These are phyloP conservation scores for Thuja plicata DNA, from an alignment of 83 land plant species.

Conservation along the genomic window DNA sequence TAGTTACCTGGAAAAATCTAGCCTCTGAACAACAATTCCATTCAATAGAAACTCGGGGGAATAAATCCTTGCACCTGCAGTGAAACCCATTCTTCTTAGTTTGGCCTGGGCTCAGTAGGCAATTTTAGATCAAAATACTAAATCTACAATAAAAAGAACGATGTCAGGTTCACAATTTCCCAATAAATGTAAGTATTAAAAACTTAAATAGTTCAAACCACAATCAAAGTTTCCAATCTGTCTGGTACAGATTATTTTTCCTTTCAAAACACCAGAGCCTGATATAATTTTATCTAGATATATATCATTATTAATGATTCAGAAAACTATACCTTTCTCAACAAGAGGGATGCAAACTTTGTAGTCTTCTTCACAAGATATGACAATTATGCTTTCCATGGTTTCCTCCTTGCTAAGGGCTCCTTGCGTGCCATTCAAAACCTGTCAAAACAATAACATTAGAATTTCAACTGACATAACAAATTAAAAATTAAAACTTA, in stretches of 20 bases:
- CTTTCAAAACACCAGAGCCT: not conserved
- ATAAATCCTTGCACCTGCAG: constrained; percentile 54
- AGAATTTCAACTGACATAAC: not conserved
- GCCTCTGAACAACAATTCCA: constrained; percentile 68
- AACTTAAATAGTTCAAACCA: not conserved
- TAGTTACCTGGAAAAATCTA: constrained; percentile 55
- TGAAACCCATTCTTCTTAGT: not conserved
- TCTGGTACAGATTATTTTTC: not conserved
- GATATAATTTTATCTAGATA: not conserved
- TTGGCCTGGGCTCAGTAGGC: not conserved
- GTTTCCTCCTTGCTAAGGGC: constrained; percentile 5
- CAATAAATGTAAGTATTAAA: not conserved
- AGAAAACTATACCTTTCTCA: constrained; percentile 49
- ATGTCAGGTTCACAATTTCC: not conserved
- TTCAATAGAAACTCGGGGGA: constrained; percentile 67
- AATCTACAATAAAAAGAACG: not conserved
- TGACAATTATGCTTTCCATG: constrained; percentile 31
- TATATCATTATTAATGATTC: not conserved
- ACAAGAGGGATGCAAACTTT: constrained; percentile 55
- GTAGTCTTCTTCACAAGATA: constrained; percentile 78
- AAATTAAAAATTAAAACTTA: not conserved
- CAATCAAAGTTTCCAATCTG: not conserved
- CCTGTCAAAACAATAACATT: constrained; percentile 16
- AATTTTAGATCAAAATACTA: not conserved
- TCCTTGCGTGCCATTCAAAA: constrained; percentile 24